Base-by-base conservation (phyloP, 371 early-diverging fungal species). In the Lichtheimia hyalospora region DNA sequence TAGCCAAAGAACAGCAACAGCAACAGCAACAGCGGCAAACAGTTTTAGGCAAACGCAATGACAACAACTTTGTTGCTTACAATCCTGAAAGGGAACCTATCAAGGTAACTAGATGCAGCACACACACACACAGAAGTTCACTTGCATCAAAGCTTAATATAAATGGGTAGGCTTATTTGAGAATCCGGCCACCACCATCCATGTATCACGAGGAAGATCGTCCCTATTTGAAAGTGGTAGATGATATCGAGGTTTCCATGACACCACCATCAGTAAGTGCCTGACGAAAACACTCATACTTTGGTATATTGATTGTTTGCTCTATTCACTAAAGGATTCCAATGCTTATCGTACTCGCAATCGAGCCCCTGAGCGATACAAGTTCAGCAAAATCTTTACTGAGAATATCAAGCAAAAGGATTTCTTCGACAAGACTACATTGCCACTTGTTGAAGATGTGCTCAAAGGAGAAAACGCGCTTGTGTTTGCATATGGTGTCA, bases 401-500 rank as follows among this genome's bases (percentile, higher is more conserved):
- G 82, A 82, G 5, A 44, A 69, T 7, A 61, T 75, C 25, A 60
- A 78, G 5, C 88, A 88, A 63, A 59, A 82, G 20, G 69, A 70
- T 0, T 78, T 90, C 14, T 91, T 89, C 28, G 74, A 84, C 10
- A 75, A 81, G 16, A 82, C 84, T 0, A 85, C 88, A 6, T 40
- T 83, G 21, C 86, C 87, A 0, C 74, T 87, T 3, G 68, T 89
- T 15, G 55, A 66, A 14, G 74, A 82, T 49, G 68, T 81, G 0
- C 59, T 86, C n/a, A 52, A 66, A 6, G 89, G 90, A 5, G 81
- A 74, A 58, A 89, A 90, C 59, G 83, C 84, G 18, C 66, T 89
- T 20, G 51, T 90, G 39, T 89, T 92, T 65, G 81, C 90, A 0
- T 90, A 91, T 52, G 91, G 92, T 5, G 88, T 89, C 49, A 92